Conservation (phyloP, 805 yeast genomes). For the Schwanniomyces pseudopolymorphus region DNA sequence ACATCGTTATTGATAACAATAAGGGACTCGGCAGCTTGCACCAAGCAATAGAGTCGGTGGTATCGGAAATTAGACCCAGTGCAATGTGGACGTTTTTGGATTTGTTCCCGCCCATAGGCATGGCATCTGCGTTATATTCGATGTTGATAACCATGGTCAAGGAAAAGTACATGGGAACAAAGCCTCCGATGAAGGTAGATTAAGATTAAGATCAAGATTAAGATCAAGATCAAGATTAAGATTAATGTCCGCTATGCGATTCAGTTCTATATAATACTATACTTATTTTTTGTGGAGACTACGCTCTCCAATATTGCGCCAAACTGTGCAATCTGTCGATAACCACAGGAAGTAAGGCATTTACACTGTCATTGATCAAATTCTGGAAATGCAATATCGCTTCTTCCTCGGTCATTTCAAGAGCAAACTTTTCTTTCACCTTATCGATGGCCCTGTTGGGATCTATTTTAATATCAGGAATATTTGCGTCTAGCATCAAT, state of each 20-base stretch:
- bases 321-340: conserved; percentile 92
- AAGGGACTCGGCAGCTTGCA: conserved; percentile 23
- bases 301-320: conserved; percentile 98
- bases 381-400: conserved; percentile 94
- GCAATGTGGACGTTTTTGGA: conserved; percentile 17
- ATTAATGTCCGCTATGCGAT: not conserved
- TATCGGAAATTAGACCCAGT: conserved; percentile 26
- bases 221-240: too few relatives aligned
- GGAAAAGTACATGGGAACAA: conserved; percentile 18
- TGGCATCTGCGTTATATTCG: conserved; percentile 22
- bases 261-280: not conserved
- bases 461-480: conserved; percentile 85
- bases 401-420: conserved; percentile 93
- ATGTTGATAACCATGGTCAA: conserved; percentile 14
- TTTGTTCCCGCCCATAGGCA: conserved; percentile 27
- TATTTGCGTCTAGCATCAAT: conserved; percentile 88
- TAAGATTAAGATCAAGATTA: too few relatives aligned
- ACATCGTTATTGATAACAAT: conserved; percentile 66
- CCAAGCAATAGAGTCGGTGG: conserved; percentile 18
- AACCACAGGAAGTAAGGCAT: conserved; percentile 90
- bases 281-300: conserved; percentile 1
- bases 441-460: conserved; percentile 84
- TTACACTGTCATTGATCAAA: conserved; percentile 90
- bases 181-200: conserved; percentile 4
- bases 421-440: conserved; percentile 90